These are phyloP conservation scores for Serendipita sp. DNA, from an alignment of 768 basidiomycete genomes.

Conservation along the genomic window DNA sequence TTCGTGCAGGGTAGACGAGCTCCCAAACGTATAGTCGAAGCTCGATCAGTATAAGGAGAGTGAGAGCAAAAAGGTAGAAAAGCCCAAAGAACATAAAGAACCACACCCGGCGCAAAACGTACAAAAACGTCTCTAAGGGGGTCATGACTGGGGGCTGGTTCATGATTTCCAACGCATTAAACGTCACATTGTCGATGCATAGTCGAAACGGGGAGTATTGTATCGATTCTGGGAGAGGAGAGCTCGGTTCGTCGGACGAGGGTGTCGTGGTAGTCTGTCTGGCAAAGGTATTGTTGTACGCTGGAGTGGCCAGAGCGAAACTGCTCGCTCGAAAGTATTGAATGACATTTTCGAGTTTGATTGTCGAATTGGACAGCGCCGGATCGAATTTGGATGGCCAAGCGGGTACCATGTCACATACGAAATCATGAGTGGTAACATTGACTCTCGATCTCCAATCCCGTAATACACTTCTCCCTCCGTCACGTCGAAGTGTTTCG, in stretches of 20 bases:
- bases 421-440: background rate
- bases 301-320: constrained; percentile 7
- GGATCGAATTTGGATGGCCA: background rate
- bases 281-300: constrained; percentile 8
- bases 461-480: background rate
- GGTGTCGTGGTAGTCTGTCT: background rate
- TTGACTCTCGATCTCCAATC: background rate
- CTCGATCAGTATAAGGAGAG: background rate
- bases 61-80: no score
- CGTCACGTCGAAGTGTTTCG: background rate
- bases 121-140: background rate
- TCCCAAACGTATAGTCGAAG: background rate
- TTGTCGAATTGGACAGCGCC: background rate
- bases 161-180: background rate
- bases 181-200: background rate
- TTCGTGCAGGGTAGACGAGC: background rate
- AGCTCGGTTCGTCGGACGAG: background rate
- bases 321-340: constrained; percentile 10
- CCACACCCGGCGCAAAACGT: background rate
- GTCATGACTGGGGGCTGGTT: background rate
- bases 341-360: constrained; percentile 2
- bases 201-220: background rate
- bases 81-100: background rate
- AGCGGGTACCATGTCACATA: background rate
- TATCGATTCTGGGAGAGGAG: background rate